Evolutionary conservation across 129 eudicot species (phyloP).

Genomic region (Flaveria brownii): DNA sequence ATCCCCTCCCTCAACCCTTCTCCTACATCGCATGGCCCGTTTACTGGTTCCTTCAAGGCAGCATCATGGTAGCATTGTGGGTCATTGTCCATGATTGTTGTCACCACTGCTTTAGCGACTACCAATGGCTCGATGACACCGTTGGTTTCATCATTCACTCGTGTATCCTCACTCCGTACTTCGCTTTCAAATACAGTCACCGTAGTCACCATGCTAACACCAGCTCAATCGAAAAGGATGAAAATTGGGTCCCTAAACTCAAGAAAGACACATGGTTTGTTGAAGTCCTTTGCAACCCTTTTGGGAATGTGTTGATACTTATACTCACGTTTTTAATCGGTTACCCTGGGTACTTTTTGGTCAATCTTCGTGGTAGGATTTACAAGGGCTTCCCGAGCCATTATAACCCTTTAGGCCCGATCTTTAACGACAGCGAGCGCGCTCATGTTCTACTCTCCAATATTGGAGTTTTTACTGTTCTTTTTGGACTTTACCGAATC

Average conservation of each 20-base stretch:
- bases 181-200: constrained; percentile 34
- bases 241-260: constrained; percentile 32
- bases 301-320: constrained; percentile 23
- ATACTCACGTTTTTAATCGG: constrained; percentile 15
- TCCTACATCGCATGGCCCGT: constrained; percentile 30
- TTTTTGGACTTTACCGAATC: constrained; percentile 21
- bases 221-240: constrained; percentile 32
- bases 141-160: constrained; percentile 33
- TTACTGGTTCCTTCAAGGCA: constrained; percentile 30
- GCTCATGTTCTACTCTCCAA: constrained; percentile 23
- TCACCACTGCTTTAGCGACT: constrained; percentile 27
- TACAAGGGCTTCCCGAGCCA: constrained; percentile 27
- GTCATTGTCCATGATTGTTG: constrained; percentile 29
- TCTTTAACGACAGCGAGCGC: constrained; percentile 36
- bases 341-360: constrained; percentile 30
- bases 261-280: constrained; percentile 13
- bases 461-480: constrained; percentile 21
- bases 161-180: constrained; percentile 24
- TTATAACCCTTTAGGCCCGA: constrained; percentile 27
- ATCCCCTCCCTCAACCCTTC: constrained; percentile 25
- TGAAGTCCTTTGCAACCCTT: constrained; percentile 23
- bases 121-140: constrained; percentile 29
- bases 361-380: constrained; percentile 25
- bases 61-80: constrained; percentile 29
- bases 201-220: constrained; percentile 41